Conservation (phyloP, 2,329 filamentous ascomycete species). For the Trichophaea hybrida region DNA sequence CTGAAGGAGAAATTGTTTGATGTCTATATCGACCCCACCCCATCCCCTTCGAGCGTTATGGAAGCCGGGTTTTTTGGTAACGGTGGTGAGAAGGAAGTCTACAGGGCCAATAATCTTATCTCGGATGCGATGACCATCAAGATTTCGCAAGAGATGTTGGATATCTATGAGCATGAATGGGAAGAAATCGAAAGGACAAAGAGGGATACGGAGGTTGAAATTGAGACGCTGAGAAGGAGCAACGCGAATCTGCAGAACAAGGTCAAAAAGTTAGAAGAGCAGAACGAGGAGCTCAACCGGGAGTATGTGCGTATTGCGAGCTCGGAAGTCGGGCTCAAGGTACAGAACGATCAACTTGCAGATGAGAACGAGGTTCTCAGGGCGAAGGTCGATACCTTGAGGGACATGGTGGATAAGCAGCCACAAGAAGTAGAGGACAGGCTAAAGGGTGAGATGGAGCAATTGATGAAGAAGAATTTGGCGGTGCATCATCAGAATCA, state of each 20-base stretch:
- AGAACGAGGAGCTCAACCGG: constrained; percentile 71
- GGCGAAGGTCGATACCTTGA: constrained; percentile 71
- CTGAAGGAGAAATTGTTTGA: constrained; percentile 91
- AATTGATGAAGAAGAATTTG: constrained; percentile 79
- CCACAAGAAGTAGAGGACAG: constrained; percentile 73
- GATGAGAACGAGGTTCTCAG: constrained; percentile 82
- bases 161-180: constrained; percentile 73
- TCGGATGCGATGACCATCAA: constrained; percentile 81
- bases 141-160: constrained; percentile 68
- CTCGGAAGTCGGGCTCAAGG: constrained; percentile 79
- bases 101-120: constrained; percentile 83
- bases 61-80: constrained; percentile 97
- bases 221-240: constrained; percentile 55
- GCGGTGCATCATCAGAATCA: constrained; percentile 91
- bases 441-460: constrained; percentile 73
- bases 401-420: constrained; percentile 75
- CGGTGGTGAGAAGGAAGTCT: constrained; percentile 89
- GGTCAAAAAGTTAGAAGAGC: constrained; percentile 74
- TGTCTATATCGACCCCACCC: constrained; percentile 88
- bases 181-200: constrained; percentile 76
- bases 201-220: constrained; percentile 66
- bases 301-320: constrained; percentile 87
- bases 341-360: constrained; percentile 77
- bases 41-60: constrained; percentile 79
- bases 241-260: constrained; percentile 56